These are phyloP conservation scores for Carallia pectinifolia DNA, from an alignment of 345 rosid genomes.

Conservation along the genomic window DNA sequence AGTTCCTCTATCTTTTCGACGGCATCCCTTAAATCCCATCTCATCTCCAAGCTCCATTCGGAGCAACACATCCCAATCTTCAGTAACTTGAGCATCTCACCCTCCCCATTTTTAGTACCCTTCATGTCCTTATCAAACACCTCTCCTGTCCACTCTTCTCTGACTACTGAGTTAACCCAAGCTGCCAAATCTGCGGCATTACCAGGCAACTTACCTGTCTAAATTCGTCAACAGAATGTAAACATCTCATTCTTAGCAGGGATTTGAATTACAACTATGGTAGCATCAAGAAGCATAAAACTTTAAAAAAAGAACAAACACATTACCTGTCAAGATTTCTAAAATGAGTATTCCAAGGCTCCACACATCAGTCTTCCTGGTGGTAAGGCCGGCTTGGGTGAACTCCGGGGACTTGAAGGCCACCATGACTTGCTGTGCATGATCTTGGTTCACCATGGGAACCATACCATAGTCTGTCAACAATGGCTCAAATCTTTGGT, in stretches of 20 bases:
- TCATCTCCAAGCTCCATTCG: slow-evolving; percentile 65
- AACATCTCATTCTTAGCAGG: too few relatives aligned
- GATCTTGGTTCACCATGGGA: slow-evolving; percentile 57
- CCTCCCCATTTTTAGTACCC: slow-evolving; percentile 56
- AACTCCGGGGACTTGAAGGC: slow-evolving; percentile 84
- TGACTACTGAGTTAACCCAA: slow-evolving; percentile 77
- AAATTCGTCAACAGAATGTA: too few relatives aligned
- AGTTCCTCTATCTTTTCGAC: slow-evolving; percentile 52
- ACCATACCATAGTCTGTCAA: slow-evolving; percentile 60
- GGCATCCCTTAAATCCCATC: slow-evolving; percentile 66
- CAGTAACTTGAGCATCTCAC: slow-evolving; percentile 72
- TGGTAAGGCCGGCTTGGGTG: slow-evolving; percentile 41
- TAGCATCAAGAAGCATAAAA: too few relatives aligned
- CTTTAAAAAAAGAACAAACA: not conserved
- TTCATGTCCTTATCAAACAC: slow-evolving; percentile 81
- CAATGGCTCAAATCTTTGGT: slow-evolving; percentile 48
- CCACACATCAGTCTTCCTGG: slow-evolving; percentile 78
- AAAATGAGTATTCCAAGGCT: slow-evolving; percentile 85
- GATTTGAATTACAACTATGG: too few relatives aligned
- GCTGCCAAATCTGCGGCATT: slow-evolving; percentile 52
- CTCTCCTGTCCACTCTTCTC: slow-evolving; percentile 80
- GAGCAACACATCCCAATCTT: slow-evolving; percentile 87
- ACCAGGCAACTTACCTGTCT: slow-evolving; percentile 42
- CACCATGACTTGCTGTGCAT: slow-evolving; percentile 65
- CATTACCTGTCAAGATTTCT: slow-evolving; percentile 70